phyloP scores from a whole-genome alignment of 495 filamentous ascomycete species.

The Talaromyces adpressus region DNA sequence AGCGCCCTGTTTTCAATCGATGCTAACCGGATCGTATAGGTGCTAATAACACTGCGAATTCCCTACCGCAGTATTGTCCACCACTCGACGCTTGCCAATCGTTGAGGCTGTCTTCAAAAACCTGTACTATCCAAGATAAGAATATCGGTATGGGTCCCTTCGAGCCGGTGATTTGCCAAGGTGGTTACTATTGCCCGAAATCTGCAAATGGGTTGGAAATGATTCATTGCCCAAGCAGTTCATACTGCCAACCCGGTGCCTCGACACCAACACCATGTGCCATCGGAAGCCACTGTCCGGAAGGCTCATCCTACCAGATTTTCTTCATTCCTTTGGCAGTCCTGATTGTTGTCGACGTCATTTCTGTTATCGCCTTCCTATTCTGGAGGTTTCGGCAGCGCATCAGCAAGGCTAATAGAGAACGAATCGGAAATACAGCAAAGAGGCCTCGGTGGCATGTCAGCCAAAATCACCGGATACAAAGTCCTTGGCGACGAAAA shows the following conservation, averaged over 20 bases:
- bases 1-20: background rate
- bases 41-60: background rate
- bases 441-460: background rate
- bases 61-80: background rate
- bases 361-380: constrained; percentile 24
- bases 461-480: constrained; percentile 17
- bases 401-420: constrained; percentile 12
- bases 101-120: background rate
- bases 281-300: constrained; percentile 31
- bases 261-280: constrained; percentile 32
- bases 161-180: constrained; percentile 38
- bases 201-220: constrained; percentile 19
- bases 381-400: constrained; percentile 18
- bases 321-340: constrained; percentile 33
- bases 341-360: constrained; percentile 31
- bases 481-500: constrained; percentile 19
- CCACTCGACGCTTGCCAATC: background rate
- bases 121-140: background rate
- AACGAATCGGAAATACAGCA: background rate
- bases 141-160: constrained; percentile 16
- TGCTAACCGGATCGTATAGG: background rate
- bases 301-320: constrained; percentile 23
- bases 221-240: constrained; percentile 31
- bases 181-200: constrained; percentile 37
- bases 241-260: constrained; percentile 38